These are phyloP conservation scores for Ogataea dorogensis DNA, from an alignment of 805 yeast genomes.

Conservation along the genomic window DNA sequence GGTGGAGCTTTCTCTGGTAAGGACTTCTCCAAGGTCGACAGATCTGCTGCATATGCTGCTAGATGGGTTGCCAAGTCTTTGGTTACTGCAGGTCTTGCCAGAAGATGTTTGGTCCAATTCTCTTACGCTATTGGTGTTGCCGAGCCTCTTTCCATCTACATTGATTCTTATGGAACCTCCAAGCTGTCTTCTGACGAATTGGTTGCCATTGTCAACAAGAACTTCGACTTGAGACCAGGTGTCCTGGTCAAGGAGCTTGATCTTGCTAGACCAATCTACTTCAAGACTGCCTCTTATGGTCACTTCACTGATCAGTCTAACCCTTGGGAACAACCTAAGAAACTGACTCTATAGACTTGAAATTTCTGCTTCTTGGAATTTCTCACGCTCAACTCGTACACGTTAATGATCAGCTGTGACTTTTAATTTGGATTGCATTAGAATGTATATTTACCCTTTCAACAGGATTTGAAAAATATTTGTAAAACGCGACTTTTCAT, in stretches of 20 bases:
- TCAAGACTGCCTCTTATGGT: slow-evolving; percentile 98
- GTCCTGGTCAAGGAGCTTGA: slow-evolving; percentile 94
- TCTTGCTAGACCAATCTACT: slow-evolving; percentile 98
- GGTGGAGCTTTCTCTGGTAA: slow-evolving; percentile 99
- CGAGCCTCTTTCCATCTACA: slow-evolving; percentile 96
- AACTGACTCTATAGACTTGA: slow-evolving; percentile 52
- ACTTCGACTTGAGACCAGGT: slow-evolving; percentile 99
- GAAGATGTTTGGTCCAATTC: slow-evolving; percentile 97
- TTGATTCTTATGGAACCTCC: slow-evolving; percentile 98
- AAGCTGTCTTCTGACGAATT: slow-evolving; percentile 84
- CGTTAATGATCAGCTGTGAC: slow-evolving; percentile 14
- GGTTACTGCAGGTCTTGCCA: slow-evolving; percentile 90
- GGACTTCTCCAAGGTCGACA: slow-evolving; percentile 99
- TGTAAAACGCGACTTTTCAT: not conserved
- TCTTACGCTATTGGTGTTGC: slow-evolving; percentile 99
- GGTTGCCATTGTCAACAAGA: slow-evolving; percentile 85
- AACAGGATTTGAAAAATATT: slow-evolving; percentile 24
- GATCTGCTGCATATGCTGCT: slow-evolving; percentile 99
- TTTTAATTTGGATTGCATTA: slow-evolving; percentile 19
- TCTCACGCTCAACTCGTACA: slow-evolving; percentile 34
- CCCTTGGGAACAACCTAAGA: slow-evolving; percentile 98
- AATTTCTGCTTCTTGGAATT: not conserved
- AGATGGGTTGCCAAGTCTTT: slow-evolving; percentile 99
- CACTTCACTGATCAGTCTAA: slow-evolving; percentile 99
- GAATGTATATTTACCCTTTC: slow-evolving; percentile 25